These are phyloP conservation scores for Xylaria sp. DNA, from an alignment of 2,329 filamentous ascomycete genomes.

Conservation along the genomic window DNA sequence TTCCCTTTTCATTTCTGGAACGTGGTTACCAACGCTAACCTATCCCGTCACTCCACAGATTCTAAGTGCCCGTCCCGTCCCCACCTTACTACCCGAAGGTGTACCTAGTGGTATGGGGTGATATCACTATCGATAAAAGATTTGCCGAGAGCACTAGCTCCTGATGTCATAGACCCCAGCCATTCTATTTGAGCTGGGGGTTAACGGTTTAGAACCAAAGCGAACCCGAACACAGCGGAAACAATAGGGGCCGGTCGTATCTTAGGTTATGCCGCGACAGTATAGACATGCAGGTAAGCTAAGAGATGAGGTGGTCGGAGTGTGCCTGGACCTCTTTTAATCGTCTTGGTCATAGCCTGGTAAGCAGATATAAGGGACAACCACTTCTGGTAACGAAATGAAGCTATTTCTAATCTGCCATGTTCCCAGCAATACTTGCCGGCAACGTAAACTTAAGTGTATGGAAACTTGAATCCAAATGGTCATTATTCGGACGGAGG, in stretches of 20 bases:
- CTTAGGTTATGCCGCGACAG: conserved; percentile 31
- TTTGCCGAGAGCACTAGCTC: not conserved
- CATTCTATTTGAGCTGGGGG: too few relatives aligned
- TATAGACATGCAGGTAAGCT: conserved; percentile 31
- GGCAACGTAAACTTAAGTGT: conserved; percentile 54
- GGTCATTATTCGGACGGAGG: not conserved
- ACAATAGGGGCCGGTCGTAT: too few relatives aligned
- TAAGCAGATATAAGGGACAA: conserved; percentile 10
- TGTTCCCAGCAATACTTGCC: conserved; percentile 52
- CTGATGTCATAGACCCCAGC: conserved; percentile 10
- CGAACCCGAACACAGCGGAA: too few relatives aligned
- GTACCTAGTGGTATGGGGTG: not conserved
- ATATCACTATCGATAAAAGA: not conserved
- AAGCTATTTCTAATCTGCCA: conserved; percentile 17
- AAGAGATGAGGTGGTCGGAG: not conserved
- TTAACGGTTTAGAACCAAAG: too few relatives aligned
- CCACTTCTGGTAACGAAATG: not conserved
- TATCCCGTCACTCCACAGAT: not conserved
- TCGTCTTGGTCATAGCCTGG: conserved; percentile 21
- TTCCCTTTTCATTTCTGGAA: not conserved
- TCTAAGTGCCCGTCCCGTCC: not conserved
- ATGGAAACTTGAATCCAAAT: conserved; percentile 1
- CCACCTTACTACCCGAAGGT: not conserved
- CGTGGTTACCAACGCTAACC: not conserved
- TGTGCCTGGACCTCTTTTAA: conserved; percentile 6